phyloP scores from a whole-genome alignment of 768 basidiomycete species.

The Mycena crocata region DNA sequence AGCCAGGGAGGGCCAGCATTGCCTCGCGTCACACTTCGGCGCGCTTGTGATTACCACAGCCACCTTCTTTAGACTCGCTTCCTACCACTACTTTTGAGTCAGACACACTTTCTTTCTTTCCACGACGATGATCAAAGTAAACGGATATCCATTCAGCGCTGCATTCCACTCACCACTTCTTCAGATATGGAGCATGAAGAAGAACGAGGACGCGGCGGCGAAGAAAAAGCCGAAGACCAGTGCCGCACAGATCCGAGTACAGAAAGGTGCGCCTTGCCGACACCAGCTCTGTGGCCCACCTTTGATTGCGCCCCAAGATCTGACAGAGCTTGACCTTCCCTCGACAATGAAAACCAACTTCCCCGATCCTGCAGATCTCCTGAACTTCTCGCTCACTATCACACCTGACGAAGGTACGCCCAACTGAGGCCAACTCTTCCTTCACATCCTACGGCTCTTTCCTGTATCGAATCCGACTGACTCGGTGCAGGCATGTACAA shows the following conservation, averaged over 20 bases:
- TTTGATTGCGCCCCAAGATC: slow-evolving; percentile 60
- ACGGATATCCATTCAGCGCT: not conserved
- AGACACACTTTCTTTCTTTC: slow-evolving; percentile 36
- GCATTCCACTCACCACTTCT: slow-evolving; percentile 17
- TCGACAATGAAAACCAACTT: slow-evolving; percentile 96
- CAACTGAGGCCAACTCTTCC: not conserved
- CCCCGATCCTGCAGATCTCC: slow-evolving; percentile 91
- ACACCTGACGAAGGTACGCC: slow-evolving; percentile 93
- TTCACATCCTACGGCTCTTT: not conserved
- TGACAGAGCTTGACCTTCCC: slow-evolving; percentile 97
- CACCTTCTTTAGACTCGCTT: not conserved
- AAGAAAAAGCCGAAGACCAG: slow-evolving; percentile 99
- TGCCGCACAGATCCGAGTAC: slow-evolving; percentile 98
- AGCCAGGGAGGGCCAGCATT: no score
- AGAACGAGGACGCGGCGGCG: slow-evolving; percentile 96
- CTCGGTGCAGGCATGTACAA: slow-evolving; percentile 90
- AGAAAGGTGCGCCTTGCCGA: slow-evolving; percentile 79
- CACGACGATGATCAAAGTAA: slow-evolving; percentile 63
- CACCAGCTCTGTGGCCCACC: not conserved
- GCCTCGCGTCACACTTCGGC: not conserved
- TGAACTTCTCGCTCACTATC: slow-evolving; percentile 96
- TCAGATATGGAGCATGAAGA: slow-evolving; percentile 99
- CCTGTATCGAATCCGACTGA: not conserved
- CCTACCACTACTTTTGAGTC: slow-evolving; percentile 46
- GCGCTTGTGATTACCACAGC: not conserved